These are phyloP conservation scores for Colletotrichum camelliae DNA, from an alignment of 2,329 filamentous ascomycete species.

Conservation along the genomic window DNA sequence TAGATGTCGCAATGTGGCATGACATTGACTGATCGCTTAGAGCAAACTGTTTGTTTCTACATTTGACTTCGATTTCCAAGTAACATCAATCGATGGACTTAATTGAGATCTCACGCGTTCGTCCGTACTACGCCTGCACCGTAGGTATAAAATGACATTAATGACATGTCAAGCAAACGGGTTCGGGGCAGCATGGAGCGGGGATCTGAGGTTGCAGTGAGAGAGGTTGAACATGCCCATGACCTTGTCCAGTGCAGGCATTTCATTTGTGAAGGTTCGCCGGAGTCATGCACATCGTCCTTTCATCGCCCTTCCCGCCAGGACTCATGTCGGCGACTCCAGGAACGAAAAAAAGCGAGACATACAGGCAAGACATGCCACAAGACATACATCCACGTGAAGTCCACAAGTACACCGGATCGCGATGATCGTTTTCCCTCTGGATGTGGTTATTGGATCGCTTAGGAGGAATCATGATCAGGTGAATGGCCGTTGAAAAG, in stretches of 20 bases:
- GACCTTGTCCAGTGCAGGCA: background rate
- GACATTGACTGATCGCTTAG: background rate
- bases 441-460: background rate
- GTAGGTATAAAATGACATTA: background rate
- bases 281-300: background rate
- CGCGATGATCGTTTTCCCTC: background rate
- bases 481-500: background rate
- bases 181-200: background rate
- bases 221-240: background rate
- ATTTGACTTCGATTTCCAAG: background rate
- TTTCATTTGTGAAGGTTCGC: background rate
- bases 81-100: background rate
- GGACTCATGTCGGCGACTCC: background rate
- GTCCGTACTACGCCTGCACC: background rate
- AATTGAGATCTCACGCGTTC: background rate
- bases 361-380: background rate
- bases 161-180: background rate
- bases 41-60: background rate
- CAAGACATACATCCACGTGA: constrained; percentile 2
- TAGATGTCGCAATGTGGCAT: background rate
- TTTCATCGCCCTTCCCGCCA: background rate
- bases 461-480: background rate
- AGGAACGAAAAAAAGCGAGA: background rate
- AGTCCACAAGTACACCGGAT: background rate
- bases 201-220: background rate